phyloP scores from a whole-genome alignment of 2,329 filamentous ascomycete genomes.

The Diaporthe destruens region DNA sequence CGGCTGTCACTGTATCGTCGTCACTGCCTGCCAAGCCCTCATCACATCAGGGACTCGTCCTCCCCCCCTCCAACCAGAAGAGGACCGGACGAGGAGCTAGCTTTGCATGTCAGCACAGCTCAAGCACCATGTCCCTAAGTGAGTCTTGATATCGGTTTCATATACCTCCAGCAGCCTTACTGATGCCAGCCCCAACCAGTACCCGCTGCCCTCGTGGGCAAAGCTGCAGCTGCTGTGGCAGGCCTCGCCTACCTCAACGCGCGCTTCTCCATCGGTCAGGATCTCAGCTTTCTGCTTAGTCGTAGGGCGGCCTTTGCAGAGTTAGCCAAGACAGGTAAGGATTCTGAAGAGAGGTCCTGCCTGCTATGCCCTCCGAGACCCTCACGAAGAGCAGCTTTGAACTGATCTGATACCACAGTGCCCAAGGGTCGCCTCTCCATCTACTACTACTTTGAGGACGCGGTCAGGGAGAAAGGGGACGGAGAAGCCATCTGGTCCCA shows the following conservation, averaged over 20 bases:
- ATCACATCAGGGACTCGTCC: not conserved
- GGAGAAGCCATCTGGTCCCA: constrained; percentile 77
- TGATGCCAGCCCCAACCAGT: constrained; percentile 8
- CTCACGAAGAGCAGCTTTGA: no score
- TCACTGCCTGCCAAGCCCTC: constrained; percentile 15
- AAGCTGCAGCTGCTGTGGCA: constrained; percentile 45
- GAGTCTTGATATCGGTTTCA: not conserved
- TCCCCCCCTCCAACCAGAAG: not conserved
- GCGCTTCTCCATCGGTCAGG: constrained; percentile 75
- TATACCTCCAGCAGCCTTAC: not conserved
- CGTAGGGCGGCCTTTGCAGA: constrained; percentile 57
- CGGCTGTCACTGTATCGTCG: not conserved
- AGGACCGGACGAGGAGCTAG: not conserved
- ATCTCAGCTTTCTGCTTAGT: constrained; percentile 63
- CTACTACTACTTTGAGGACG: constrained; percentile 75
- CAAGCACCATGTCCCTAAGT: constrained; percentile 18
- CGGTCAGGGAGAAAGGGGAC: constrained; percentile 64
- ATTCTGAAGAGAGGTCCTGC: no score
- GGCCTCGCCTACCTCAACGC: constrained; percentile 73
- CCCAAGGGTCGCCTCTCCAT: constrained; percentile 67
- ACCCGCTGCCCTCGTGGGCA: constrained; percentile 26
- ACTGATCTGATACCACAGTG: constrained; percentile 50
- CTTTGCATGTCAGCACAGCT: not conserved
- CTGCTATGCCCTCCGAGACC: no score
- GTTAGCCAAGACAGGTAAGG: constrained; percentile 62